These are phyloP conservation scores for Nematodospora anomalae DNA, from an alignment of 1,139 yeast genomes.

Conservation along the genomic window DNA sequence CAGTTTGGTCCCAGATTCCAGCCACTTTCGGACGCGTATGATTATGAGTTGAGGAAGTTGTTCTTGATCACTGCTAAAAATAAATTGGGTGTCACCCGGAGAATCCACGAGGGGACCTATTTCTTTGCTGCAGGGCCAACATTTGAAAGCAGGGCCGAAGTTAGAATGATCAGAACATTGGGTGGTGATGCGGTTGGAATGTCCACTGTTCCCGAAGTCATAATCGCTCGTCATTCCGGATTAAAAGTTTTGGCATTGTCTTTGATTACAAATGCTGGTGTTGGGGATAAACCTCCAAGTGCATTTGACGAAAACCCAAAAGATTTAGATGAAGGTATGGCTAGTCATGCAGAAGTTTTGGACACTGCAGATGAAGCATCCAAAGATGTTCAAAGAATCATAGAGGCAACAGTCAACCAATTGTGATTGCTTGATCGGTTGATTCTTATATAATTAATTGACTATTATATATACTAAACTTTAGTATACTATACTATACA, in stretches of 20 bases:
- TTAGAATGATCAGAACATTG: conserved; percentile 62
- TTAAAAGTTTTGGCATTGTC: conserved; percentile 80
- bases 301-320: conserved; percentile 57
- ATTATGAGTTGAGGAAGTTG: conserved; percentile 61
- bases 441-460: too few species aligned
- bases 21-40: conserved; percentile 89
- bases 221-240: conserved; percentile 87
- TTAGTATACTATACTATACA: neutral
- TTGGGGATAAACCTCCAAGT: conserved; percentile 72
- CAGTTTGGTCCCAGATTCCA: conserved; percentile 83
- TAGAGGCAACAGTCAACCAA: conserved; percentile 62
- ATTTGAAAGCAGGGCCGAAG: conserved; percentile 90
- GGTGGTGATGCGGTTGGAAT: conserved; percentile 98
- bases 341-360: conserved; percentile 86
- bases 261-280: conserved; percentile 82
- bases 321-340: conserved; percentile 72
- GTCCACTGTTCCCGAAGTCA: conserved; percentile 97
- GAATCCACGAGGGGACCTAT: conserved; percentile 83
- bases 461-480: neutral
- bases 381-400: conserved; percentile 68
- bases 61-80: conserved; percentile 54
- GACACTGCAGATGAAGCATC: conserved; percentile 83
- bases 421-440: conserved; percentile 21
- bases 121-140: conserved; percentile 91
- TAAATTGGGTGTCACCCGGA: conserved; percentile 53